Evolutionary conservation across 345 rosid genomes (phyloP).

Genomic region (Euclidium syriacum): DNA sequence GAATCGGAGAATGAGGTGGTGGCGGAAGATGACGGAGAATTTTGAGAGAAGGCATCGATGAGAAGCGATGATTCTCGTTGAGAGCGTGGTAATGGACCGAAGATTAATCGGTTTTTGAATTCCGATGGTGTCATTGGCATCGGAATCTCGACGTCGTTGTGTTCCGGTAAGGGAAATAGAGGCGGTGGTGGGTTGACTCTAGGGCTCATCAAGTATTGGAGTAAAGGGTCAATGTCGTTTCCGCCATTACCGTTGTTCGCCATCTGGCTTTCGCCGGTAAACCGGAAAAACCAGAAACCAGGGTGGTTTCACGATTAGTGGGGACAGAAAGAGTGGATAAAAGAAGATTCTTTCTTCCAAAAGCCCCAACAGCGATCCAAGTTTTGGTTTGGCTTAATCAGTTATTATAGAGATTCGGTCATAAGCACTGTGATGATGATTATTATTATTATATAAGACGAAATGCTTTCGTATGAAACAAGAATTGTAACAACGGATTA

Average conservation of each 20-base stretch:
- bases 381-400: background rate
- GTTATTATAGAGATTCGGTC: background rate
- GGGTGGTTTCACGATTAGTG: background rate
- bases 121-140: slow-evolving; percentile 61
- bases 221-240: slow-evolving; percentile 42
- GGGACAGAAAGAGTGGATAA: background rate
- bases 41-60: slow-evolving; percentile 44
- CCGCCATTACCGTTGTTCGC: background rate
- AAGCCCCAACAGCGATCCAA: background rate
- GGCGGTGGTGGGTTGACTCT: slow-evolving; percentile 29
- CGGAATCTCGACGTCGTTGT: slow-evolving; percentile 53
- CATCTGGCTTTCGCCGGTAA: slow-evolving; percentile 16
- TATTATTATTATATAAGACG: background rate
- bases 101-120: slow-evolving; percentile 63
- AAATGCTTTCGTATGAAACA: background rate
- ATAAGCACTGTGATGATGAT: background rate
- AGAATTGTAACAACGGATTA: background rate
- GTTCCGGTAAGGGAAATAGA: slow-evolving; percentile 64
- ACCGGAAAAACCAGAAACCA: background rate
- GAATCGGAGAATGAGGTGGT: slow-evolving; percentile 41
- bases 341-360: background rate
- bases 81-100: slow-evolving; percentile 49
- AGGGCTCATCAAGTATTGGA: slow-evolving; percentile 39
- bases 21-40: slow-evolving; percentile 44
- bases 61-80: slow-evolving; percentile 36